These are phyloP conservation scores for Cerioporus squamosus DNA, from an alignment of 1,284 basidiomycete species.

Conservation along the genomic window DNA sequence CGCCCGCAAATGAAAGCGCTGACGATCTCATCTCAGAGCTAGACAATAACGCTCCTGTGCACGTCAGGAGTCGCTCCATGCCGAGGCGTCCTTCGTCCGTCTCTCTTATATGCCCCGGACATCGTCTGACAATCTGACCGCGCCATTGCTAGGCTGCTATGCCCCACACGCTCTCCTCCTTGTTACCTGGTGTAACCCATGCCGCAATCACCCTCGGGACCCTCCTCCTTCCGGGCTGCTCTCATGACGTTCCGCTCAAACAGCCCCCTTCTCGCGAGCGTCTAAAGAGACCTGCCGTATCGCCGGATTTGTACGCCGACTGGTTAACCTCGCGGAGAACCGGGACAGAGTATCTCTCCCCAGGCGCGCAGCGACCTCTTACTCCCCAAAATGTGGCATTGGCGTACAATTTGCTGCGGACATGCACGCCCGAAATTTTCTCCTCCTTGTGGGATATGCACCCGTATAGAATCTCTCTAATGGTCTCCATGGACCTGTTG, in stretches of 20 bases:
- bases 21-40: conserved; percentile 44
- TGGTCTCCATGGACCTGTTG: conserved; percentile 68
- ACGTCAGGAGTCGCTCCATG: conserved; percentile 30
- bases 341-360: conserved; percentile 49
- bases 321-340: conserved; percentile 66
- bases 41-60: conserved; percentile 44
- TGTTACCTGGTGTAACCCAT: conserved; percentile 10
- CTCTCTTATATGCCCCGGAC: conserved; percentile 24
- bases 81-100: conserved; percentile 12
- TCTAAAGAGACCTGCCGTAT: conserved; percentile 19
- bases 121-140: not conserved
- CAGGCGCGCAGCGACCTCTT: conserved; percentile 69
- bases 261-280: conserved; percentile 2
- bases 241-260: conserved; percentile 4
- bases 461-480: conserved; percentile 64
- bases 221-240: not conserved
- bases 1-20: conserved; percentile 35
- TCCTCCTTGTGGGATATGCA: conserved; percentile 65
- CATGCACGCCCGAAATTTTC: conserved; percentile 60
- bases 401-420: conserved; percentile 56
- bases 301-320: conserved; percentile 46
- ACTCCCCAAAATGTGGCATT: conserved; percentile 56
- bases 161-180: conserved; percentile 10
- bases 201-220: conserved; percentile 1
- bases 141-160: conserved; percentile 10